These are phyloP conservation scores for Suillus brevipes DNA, from an alignment of 768 basidiomycete species.

Conservation along the genomic window DNA sequence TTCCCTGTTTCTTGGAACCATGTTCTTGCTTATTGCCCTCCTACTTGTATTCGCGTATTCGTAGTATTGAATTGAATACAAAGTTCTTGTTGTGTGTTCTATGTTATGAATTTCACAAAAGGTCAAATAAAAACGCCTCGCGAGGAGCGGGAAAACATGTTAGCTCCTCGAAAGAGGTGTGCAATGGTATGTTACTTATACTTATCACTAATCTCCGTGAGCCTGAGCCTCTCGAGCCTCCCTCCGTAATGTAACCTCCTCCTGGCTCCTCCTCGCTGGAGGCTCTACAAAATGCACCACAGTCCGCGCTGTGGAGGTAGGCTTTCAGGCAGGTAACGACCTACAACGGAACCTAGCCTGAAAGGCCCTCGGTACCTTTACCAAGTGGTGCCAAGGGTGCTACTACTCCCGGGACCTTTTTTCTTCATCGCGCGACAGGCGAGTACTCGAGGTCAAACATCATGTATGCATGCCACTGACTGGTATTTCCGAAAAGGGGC, in stretches of 20 bases:
- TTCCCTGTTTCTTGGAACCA: background rate
- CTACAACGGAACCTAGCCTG: background rate
- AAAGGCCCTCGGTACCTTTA: background rate
- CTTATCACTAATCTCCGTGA: background rate
- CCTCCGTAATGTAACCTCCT: background rate
- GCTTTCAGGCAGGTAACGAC: background rate
- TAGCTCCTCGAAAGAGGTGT: background rate
- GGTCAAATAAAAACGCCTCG: background rate
- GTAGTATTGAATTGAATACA: background rate
- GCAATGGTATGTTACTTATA: background rate
- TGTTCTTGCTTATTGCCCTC: background rate
- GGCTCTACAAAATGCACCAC: background rate
- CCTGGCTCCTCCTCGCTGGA: background rate
- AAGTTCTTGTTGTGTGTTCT: background rate
- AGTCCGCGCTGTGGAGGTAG: background rate
- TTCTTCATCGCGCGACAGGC: too few species aligned
- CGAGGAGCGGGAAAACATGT: background rate
- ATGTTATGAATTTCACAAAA: constrained; percentile 1
- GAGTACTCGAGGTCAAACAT: too few species aligned
- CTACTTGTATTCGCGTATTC: background rate
- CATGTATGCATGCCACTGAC: too few species aligned
- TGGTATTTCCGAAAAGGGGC: too few species aligned
- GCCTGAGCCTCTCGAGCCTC: background rate
- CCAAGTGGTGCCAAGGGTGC: background rate
- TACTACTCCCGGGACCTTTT: too few species aligned